A percentile compares a stretch with the other conserved stretches of the same genome.
These are phyloP conservation scores for Marsdenia floribunda DNA, from an alignment of 257 asterid species.

Conservation along the genomic window DNA sequence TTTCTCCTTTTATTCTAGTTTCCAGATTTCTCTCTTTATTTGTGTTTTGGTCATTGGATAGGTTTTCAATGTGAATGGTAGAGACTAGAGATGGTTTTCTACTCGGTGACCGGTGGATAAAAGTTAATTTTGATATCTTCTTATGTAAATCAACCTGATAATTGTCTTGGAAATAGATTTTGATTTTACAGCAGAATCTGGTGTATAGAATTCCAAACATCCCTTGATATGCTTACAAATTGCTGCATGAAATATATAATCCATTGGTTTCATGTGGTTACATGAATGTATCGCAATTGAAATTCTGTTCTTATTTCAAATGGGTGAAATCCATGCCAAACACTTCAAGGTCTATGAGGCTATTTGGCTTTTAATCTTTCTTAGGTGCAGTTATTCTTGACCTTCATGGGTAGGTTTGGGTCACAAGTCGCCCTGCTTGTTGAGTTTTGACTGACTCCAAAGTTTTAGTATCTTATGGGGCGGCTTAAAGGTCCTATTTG, in stretches of 20 bases:
- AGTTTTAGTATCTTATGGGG: not conserved
- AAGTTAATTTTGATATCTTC: not conserved
- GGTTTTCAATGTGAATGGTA: not conserved
- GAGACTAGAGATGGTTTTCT: not conserved
- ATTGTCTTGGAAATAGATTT: not conserved
- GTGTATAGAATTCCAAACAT: not conserved
- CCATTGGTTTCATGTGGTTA: not conserved
- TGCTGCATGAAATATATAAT: not conserved
- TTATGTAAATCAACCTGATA: not conserved
- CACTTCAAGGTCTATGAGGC: not conserved
- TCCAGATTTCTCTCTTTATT: not conserved
- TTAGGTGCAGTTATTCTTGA: not conserved
- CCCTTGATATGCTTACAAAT: not conserved
- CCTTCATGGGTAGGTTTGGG: not conserved
- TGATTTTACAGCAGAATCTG: not conserved
- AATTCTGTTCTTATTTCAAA: not conserved
- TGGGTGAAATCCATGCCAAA: too few relatives aligned
- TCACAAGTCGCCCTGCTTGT: not conserved
- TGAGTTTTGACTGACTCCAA: not conserved
- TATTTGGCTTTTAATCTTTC: not conserved
- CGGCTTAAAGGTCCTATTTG: not conserved
- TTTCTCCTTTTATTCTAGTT: not conserved
- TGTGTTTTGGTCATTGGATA: not conserved
- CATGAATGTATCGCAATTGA: not conserved
- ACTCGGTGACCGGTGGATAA: not conserved